phyloP scores from a whole-genome alignment of 495 filamentous ascomycete genomes.

The Penicillium bovifimosum region DNA sequence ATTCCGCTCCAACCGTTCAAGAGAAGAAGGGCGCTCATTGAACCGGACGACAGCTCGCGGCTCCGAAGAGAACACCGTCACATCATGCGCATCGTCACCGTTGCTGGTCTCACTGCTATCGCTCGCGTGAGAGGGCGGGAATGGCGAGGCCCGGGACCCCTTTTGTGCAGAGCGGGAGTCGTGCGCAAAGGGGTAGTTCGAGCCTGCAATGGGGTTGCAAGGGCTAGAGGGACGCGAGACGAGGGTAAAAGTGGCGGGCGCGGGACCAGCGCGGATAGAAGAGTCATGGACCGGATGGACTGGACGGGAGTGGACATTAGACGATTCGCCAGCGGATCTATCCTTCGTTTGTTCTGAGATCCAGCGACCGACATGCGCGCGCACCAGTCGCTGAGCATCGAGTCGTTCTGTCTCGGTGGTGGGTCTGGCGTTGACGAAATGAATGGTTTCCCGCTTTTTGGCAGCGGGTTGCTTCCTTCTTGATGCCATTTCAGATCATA shows the following conservation, averaged over 20 bases:
- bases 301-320: neutral
- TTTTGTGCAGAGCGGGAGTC: neutral
- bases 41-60: neutral
- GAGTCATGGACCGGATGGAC: neutral
- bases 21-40: conserved; percentile 3
- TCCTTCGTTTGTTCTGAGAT: conserved; percentile 40
- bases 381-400: conserved; percentile 31
- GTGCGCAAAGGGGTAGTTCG: neutral
- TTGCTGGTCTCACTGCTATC: conserved; percentile 16
- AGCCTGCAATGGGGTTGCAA: neutral
- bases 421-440: conserved; percentile 39
- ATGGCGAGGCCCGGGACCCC: conserved; percentile 2
- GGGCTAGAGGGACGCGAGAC: conserved; percentile 5
- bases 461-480: conserved; percentile 17
- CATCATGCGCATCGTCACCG: conserved; percentile 2
- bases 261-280: neutral
- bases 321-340: conserved; percentile 11
- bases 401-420: conserved; percentile 29
- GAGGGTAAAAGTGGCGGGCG: conserved; percentile 5
- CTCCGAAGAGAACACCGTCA: neutral
- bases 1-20: conserved; percentile 26
- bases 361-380: conserved; percentile 39
- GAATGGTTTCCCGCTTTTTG: conserved; percentile 28
- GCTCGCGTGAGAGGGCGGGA: conserved; percentile 10
- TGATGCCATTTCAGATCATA: conserved; percentile 21